phyloP scores from a whole-genome alignment of 345 rosid genomes.

The Bretschneidera sinensis region DNA sequence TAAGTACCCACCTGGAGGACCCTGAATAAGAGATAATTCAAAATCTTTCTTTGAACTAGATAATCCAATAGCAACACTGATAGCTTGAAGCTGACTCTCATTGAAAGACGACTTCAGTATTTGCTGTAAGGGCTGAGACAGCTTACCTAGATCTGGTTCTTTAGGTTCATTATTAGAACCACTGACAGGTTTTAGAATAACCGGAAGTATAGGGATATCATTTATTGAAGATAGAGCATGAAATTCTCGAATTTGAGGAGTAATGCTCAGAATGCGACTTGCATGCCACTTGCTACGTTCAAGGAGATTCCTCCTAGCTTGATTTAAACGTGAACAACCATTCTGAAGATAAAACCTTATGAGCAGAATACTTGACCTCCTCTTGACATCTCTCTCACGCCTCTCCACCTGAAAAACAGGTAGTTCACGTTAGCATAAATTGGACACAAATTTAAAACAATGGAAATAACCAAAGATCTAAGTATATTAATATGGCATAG shows the following conservation, averaged over 20 bases:
- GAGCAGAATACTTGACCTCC: constrained; percentile 60
- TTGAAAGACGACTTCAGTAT: constrained; percentile 73
- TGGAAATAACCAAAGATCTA: background rate
- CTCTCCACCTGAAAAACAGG: constrained; percentile 76
- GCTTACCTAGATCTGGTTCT: constrained; percentile 39
- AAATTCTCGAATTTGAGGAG: constrained; percentile 92
- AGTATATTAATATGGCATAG: background rate
- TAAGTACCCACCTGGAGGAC: constrained; percentile 79
- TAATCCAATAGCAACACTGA: constrained; percentile 54
- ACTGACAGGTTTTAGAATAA: constrained; percentile 60
- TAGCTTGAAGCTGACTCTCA: constrained; percentile 84
- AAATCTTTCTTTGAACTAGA: constrained; percentile 43
- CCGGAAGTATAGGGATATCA: constrained; percentile 67
- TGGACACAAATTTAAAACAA: background rate
- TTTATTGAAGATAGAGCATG: constrained; percentile 78
- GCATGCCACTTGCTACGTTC: constrained; percentile 99
- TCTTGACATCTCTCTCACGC: constrained; percentile 81
- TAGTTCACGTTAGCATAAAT: constrained; percentile 16
- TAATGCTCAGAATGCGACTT: constrained; percentile 75
- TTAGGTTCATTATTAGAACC: constrained; percentile 37
- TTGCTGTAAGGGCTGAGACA: constrained; percentile 60
- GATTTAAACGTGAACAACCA: constrained; percentile 68
- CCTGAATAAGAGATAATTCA: constrained; percentile 90
- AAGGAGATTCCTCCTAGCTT: constrained; percentile 82
- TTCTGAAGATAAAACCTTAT: constrained; percentile 82